Evolutionary conservation across 1,284 basidiomycete genomes (phyloP).

Genomic region (Porogramme epimiltina): DNA sequence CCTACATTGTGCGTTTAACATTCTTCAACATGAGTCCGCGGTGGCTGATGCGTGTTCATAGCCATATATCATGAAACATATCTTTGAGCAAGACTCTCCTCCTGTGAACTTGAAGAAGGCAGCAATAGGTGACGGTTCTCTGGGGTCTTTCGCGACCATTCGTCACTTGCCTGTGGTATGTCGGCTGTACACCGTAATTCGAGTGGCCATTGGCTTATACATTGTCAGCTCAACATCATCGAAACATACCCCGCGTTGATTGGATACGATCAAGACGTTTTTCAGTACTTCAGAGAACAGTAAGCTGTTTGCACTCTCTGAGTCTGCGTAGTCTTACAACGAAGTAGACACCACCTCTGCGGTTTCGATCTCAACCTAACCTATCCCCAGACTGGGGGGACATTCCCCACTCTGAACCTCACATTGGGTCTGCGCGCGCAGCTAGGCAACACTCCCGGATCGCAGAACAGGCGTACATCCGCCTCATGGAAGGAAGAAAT

Average conservation of each 20-base stretch:
- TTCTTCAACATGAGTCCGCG: not conserved
- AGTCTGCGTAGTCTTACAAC: not conserved
- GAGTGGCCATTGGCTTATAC: not conserved
- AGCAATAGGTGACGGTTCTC: conserved; percentile 65
- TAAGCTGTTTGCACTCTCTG: conserved; percentile 31
- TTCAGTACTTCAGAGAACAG: conserved; percentile 66
- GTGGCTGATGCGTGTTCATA: conserved; percentile 24
- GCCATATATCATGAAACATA: conserved; percentile 68
- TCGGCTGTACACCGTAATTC: not conserved
- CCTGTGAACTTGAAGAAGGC: conserved; percentile 65
- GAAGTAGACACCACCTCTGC: conserved; percentile 31
- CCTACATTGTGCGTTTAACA: conserved; percentile 36
- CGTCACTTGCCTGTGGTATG: conserved; percentile 51
- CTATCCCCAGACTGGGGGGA: conserved; percentile 56
- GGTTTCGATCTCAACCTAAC: conserved; percentile 65
- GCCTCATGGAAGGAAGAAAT: conserved; percentile 11
- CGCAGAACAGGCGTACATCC: not conserved
- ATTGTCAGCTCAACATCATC: conserved; percentile 48
- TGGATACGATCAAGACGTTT: conserved; percentile 63
- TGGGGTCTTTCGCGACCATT: conserved; percentile 49
- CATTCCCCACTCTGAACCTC: conserved; percentile 42
- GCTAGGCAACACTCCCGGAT: not conserved
- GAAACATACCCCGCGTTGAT: conserved; percentile 74
- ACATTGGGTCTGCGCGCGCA: not conserved
- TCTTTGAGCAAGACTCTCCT: conserved; percentile 57